A percentile compares a stretch with the other conserved stretches of the same genome.
Evolutionary conservation across 768 basidiomycete genomes (phyloP).

Genomic region (Mycena indigotica): DNA sequence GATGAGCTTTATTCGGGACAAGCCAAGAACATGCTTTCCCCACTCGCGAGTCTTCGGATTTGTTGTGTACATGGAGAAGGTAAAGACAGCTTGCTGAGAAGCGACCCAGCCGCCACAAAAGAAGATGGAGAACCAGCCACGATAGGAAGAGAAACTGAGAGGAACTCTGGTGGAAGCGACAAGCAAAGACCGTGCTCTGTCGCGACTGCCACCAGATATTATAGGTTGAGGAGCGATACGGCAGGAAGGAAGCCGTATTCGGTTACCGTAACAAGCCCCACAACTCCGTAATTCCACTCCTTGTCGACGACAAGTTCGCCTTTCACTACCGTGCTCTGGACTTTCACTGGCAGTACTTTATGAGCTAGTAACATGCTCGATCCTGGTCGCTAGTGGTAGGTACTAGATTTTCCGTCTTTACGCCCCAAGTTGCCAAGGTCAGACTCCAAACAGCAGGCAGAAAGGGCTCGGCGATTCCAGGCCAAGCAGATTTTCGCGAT

Average conservation of each 20-base stretch:
- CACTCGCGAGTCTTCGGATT: conserved; percentile 15
- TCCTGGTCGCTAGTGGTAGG: no score
- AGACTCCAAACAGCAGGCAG: no score
- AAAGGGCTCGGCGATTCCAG: no score
- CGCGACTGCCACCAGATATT: neutral
- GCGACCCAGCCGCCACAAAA: conserved; percentile 22
- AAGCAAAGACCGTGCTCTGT: conserved; percentile 4
- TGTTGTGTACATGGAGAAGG: conserved; percentile 11
- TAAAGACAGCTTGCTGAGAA: conserved; percentile 12
- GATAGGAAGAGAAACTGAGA: conserved; percentile 9
- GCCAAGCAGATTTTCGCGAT: no score
- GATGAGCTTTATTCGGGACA: conserved; percentile 24
- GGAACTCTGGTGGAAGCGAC: conserved; percentile 2
- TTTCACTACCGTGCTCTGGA: no score
- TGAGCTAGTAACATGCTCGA: no score
- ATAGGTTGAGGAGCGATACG: neutral
- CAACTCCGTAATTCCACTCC: no score
- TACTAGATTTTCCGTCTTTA: no score
- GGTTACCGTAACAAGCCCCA: neutral
- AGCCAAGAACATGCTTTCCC: conserved; percentile 20
- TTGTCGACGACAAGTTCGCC: no score
- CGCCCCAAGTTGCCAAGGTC: no score
- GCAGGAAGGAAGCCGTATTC: neutral
- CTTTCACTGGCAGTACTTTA: no score
- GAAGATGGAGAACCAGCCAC: conserved; percentile 19